Evolutionary conservation across 805 yeast species (phyloP).

Genomic region (Allodekkera sacchari): DNA sequence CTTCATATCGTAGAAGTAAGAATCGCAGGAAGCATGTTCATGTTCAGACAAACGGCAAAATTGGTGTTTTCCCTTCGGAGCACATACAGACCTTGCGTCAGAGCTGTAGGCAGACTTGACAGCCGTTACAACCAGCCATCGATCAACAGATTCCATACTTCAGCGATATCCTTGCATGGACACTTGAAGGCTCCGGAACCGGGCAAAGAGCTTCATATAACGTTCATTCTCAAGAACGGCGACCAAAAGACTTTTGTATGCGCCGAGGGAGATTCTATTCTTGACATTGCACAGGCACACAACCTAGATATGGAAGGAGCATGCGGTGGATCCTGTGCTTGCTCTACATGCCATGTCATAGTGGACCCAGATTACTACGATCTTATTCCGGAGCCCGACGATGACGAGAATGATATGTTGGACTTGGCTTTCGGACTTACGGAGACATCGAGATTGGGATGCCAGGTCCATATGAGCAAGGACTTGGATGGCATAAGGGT

Average conservation of each 20-base stretch:
- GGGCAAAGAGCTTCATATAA: conserved; percentile 83
- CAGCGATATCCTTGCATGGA: conserved; percentile 46
- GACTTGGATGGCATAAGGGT: conserved; percentile 90
- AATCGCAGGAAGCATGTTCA: too few species aligned
- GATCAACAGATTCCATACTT: conserved; percentile 15
- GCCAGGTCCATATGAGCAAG: conserved; percentile 85
- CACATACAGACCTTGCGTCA: too few species aligned
- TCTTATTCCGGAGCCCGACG: conserved; percentile 86
- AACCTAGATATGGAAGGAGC: conserved; percentile 96
- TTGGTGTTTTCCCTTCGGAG: too few species aligned
- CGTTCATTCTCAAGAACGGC: conserved; percentile 91
- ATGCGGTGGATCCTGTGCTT: conserved; percentile 98
- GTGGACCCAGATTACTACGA: conserved; percentile 95
- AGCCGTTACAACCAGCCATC: too few species aligned
- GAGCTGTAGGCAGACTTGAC: too few species aligned
- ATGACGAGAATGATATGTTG: conserved; percentile 97
- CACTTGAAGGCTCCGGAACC: conserved; percentile 85
- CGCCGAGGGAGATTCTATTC: conserved; percentile 81
- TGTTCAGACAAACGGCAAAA: too few species aligned
- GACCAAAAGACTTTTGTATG: conserved; percentile 74
- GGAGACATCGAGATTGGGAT: conserved; percentile 92
- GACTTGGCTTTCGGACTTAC: conserved; percentile 96
- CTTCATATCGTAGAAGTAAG: too few species aligned
- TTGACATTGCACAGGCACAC: conserved; percentile 93
- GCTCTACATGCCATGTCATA: conserved; percentile 95